These are phyloP conservation scores for Saprolegnia diclina DNA, from an alignment of 352 stramenopile species.

Conservation along the genomic window DNA sequence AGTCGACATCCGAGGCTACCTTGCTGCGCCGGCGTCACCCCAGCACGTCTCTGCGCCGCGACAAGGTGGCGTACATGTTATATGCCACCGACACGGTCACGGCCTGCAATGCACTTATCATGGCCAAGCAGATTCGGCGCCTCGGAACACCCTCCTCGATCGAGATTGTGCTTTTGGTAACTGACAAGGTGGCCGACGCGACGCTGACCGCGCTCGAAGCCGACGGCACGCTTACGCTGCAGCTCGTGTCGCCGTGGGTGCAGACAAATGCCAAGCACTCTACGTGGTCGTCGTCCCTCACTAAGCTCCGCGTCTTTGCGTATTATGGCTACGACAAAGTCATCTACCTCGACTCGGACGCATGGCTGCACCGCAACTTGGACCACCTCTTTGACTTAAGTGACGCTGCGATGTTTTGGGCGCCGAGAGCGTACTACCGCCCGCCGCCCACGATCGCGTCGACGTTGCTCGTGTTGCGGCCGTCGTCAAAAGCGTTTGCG, in stretches of 20 bases:
- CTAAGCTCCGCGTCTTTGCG: slow-evolving; percentile 36
- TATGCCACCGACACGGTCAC: slow-evolving; percentile 32
- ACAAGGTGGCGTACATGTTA: slow-evolving; percentile 31
- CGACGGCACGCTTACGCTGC: slow-evolving; percentile 10
- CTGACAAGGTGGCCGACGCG: slow-evolving; percentile 3
- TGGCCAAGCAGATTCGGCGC: slow-evolving; percentile 23
- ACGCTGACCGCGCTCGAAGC: slow-evolving; percentile 24
- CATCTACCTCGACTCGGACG: slow-evolving; percentile 38
- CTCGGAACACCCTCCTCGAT: slow-evolving; percentile 18
- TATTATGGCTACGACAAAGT: slow-evolving; percentile 36
- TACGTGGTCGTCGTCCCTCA: slow-evolving; percentile 31
- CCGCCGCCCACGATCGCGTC: neutral
- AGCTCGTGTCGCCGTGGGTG: slow-evolving; percentile 27
- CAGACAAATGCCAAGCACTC: slow-evolving; percentile 5
- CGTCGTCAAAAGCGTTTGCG: neutral
- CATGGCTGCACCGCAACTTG: slow-evolving; percentile 36
- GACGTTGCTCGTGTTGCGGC: slow-evolving; percentile 11
- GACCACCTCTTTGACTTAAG: slow-evolving; percentile 32
- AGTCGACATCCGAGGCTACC: too few species aligned
- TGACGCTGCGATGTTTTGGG: slow-evolving; percentile 9
- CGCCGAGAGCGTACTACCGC: slow-evolving; percentile 8
- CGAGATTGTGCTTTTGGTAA: slow-evolving; percentile 32
- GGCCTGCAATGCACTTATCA: slow-evolving; percentile 32
- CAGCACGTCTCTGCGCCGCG: neutral
- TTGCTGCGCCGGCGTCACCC: too few species aligned